A percentile compares a stretch with the other conserved stretches of the same genome.
phyloP scores from a whole-genome alignment of 2,329 filamentous ascomycete species.

The Trichoderma aggressivum region DNA sequence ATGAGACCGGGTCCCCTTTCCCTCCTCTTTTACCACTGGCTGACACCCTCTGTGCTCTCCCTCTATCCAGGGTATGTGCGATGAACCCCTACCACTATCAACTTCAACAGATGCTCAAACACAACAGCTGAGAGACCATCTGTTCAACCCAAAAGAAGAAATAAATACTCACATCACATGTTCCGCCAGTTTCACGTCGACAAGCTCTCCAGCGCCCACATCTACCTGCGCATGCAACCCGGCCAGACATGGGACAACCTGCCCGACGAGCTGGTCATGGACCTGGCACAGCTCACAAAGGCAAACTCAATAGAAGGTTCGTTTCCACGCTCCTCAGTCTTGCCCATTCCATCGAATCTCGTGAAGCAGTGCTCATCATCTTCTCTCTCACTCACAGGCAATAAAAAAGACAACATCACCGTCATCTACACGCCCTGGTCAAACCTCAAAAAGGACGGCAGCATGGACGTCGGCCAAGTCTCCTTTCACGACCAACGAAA shows the following conservation, averaged over 20 bases:
- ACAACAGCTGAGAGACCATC: background rate
- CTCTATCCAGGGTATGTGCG: constrained; percentile 28
- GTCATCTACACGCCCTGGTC: constrained; percentile 98
- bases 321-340: background rate
- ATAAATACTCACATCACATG: background rate
- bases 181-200: constrained; percentile 81
- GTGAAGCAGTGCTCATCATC: too few relatives aligned
- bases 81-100: background rate
- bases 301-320: constrained; percentile 93
- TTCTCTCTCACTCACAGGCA: constrained; percentile 57
- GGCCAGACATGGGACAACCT: constrained; percentile 82
- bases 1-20: constrained; percentile 28
- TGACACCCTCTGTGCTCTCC: constrained; percentile 5
- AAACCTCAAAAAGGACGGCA: constrained; percentile 91
- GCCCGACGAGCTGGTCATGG: constrained; percentile 67
- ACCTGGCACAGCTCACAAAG: constrained; percentile 97
- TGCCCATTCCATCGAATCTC: too few relatives aligned
- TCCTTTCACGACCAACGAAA: constrained; percentile 86
- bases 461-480: constrained; percentile 93
- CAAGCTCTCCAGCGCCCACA: constrained; percentile 93
- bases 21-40: background rate
- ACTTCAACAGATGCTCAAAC: background rate
- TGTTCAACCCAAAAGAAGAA: too few relatives aligned
- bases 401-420: constrained; percentile 98
- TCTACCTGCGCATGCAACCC: constrained; percentile 82